A percentile compares a stretch with the other conserved stretches of the same genome.
phyloP scores from a whole-genome alignment of 768 basidiomycete genomes.

The Mycena pura region DNA sequence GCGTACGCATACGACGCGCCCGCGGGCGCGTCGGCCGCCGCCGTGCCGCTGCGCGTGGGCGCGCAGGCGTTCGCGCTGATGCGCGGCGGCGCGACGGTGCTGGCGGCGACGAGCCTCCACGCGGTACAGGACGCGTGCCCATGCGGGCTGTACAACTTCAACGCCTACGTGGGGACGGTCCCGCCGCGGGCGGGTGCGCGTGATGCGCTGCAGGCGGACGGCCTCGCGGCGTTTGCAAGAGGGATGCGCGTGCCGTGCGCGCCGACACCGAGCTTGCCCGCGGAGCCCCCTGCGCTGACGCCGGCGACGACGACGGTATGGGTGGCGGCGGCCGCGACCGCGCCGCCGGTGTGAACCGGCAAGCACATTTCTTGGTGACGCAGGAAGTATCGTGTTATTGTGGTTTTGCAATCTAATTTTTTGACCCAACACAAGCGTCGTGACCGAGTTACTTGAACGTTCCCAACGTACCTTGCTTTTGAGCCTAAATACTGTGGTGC shows the following conservation, averaged over 20 bases:
- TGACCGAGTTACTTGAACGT: no score
- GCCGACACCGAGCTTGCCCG: constrained; percentile 18
- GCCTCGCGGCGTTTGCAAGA: constrained; percentile 15
- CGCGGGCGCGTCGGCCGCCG: constrained; percentile 25
- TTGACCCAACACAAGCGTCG: no score
- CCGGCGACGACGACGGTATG: constrained; percentile 20
- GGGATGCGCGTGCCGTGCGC: constrained; percentile 24
- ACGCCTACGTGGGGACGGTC: constrained; percentile 31
- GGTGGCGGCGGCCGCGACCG: not conserved
- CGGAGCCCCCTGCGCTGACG: constrained; percentile 21
- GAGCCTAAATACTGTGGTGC: no score
- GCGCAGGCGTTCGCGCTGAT: constrained; percentile 25
- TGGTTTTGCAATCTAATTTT: no score
- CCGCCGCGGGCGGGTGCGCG: constrained; percentile 11
- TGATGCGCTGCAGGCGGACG: constrained; percentile 18
- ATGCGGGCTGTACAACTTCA: constrained; percentile 31
- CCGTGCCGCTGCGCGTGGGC: constrained; percentile 26
- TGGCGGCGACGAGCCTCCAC: constrained; percentile 25
- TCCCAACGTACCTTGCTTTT: no score
- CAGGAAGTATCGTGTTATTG: no score
- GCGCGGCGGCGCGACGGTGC: constrained; percentile 12
- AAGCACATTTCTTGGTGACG: no score
- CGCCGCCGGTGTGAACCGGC: no score
- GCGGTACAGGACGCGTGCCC: constrained; percentile 24
- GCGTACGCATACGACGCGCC: constrained; percentile 27